phyloP scores from a whole-genome alignment of 148 eudicot species.

The Chenopodium formosanum region DNA sequence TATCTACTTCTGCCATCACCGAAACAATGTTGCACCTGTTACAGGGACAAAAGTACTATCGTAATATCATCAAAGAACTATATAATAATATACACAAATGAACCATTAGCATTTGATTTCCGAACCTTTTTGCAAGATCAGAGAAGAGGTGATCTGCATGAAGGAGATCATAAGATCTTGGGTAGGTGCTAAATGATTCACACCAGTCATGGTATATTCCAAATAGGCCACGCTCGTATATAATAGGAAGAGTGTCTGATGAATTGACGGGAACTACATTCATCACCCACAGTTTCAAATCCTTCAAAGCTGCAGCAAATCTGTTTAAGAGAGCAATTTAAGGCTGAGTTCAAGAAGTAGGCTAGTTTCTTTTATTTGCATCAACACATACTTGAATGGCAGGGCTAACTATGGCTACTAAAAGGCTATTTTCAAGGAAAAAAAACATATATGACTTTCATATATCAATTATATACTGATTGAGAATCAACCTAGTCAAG shows the following conservation, averaged over 20 bases:
- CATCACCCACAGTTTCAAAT: conserved; percentile 69
- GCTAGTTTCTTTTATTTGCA: background rate
- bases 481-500: too few species aligned
- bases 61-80: background rate
- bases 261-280: conserved; percentile 58
- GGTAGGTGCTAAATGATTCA: conserved; percentile 67
- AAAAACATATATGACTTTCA: background rate
- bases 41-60: background rate
- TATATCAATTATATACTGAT: background rate
- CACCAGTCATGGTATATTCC: conserved; percentile 76
- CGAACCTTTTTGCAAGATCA: conserved; percentile 49
- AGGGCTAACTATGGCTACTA: background rate
- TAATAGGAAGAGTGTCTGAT: conserved; percentile 63
- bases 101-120: background rate
- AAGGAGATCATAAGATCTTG: conserved; percentile 66
- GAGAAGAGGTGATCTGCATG: conserved; percentile 67
- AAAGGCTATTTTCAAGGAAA: background rate
- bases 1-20: conserved; percentile 69
- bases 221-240: conserved; percentile 62
- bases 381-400: background rate
- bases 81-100: background rate
- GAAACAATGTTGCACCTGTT: conserved; percentile 54
- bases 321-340: conserved; percentile 28
- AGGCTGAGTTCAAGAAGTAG: background rate
- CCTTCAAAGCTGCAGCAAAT: conserved; percentile 72